Conservation (phyloP, 2,329 filamentous ascomycete genomes). For the Dactylellina parvicollis region DNA sequence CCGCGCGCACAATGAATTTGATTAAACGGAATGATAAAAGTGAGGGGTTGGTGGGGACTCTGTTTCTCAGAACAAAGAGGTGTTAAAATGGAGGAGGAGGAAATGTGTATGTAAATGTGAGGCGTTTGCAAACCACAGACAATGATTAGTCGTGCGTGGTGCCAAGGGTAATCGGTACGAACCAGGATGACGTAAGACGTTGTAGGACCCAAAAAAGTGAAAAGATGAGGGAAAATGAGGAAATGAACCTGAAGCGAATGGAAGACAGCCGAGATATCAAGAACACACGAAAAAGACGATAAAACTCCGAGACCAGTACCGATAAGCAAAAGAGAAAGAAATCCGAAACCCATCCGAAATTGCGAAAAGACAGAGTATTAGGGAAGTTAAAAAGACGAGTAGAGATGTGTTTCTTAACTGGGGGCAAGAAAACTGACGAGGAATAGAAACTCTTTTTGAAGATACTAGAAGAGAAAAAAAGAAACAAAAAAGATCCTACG, state of each 20-base stretch:
- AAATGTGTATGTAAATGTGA: constrained; percentile 13
- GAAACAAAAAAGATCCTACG: constrained; percentile 1
- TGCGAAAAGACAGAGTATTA: constrained; percentile 41
- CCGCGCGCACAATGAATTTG: constrained; percentile 53
- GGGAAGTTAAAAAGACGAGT: constrained; percentile 43
- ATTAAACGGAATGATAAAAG: constrained; percentile 30
- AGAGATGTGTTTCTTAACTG: constrained; percentile 52
- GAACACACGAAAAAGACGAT: constrained; percentile 21
- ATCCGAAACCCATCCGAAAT: constrained; percentile 14
- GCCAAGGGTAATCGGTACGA: neutral
- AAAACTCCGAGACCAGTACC: constrained; percentile 29
- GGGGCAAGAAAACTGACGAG: constrained; percentile 51
- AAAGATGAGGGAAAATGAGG: constrained; percentile 14
- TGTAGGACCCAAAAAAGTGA: constrained; percentile 17
- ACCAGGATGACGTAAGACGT: neutral
- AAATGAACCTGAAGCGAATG: constrained; percentile 39
- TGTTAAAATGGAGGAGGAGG: constrained; percentile 4
- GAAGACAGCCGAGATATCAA: constrained; percentile 50
- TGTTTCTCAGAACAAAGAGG: neutral
- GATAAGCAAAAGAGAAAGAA: constrained; percentile 14
- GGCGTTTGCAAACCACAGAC: constrained; percentile 45
- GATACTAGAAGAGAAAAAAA: constrained; percentile 16
- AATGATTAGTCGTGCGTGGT: constrained; percentile 5
- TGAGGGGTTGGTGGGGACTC: neutral
- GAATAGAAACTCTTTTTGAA: constrained; percentile 34